phyloP scores from a whole-genome alignment of 2,329 filamentous ascomycete genomes.

The Fusarium subglutinans region DNA sequence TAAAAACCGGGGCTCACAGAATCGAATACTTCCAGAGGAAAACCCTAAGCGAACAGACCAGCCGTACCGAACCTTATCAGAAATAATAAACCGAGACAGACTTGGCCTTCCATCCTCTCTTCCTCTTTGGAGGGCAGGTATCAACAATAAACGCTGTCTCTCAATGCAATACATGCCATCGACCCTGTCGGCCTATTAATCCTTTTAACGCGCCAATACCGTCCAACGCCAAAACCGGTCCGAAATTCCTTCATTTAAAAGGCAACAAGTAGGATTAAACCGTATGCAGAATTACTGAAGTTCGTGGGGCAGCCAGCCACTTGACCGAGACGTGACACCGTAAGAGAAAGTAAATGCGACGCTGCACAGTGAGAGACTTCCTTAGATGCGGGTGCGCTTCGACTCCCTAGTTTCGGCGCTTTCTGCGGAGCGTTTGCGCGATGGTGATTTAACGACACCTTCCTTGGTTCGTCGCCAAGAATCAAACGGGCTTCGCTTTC shows the following conservation, averaged over 20 bases:
- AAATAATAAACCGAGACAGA: constrained; percentile 23
- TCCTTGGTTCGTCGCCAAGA: constrained; percentile 74
- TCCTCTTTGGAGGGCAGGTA: constrained; percentile 17
- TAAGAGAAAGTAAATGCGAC: constrained; percentile 12
- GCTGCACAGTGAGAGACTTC: not conserved
- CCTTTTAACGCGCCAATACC: constrained; percentile 34
- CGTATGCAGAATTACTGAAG: constrained; percentile 32
- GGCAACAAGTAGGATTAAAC: constrained; percentile 17
- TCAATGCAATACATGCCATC: constrained; percentile 27
- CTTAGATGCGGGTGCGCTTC: constrained; percentile 51
- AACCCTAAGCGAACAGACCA: constrained; percentile 15
- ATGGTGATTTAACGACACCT: constrained; percentile 55
- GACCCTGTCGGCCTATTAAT: constrained; percentile 9
- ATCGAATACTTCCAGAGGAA: constrained; percentile 28
- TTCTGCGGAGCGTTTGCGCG: constrained; percentile 54
- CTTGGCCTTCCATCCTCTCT: constrained; percentile 12
- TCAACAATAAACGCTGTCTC: constrained; percentile 23
- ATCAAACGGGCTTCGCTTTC: constrained; percentile 69
- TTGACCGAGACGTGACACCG: constrained; percentile 10
- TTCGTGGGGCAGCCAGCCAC: constrained; percentile 2
- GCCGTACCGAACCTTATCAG: not conserved
- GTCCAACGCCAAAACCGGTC: constrained; percentile 39
- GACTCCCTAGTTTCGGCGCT: constrained; percentile 43
- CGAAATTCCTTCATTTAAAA: constrained; percentile 35
- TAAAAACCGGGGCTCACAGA: constrained; percentile 33